Conservation (phyloP, 208 protist genomes). For the Porcisia deanei region DNA sequence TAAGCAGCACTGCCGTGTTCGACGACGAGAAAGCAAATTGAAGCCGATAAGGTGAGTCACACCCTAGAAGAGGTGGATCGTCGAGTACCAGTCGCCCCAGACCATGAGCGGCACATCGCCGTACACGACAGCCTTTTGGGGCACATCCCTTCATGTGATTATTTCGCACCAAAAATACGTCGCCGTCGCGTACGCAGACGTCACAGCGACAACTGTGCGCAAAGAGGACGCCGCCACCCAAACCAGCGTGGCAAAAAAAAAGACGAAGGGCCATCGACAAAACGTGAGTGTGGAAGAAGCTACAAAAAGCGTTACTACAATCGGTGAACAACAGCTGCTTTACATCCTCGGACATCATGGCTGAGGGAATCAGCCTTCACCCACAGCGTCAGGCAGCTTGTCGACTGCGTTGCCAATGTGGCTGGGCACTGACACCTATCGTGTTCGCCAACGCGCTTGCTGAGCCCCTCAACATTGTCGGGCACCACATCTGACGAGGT, state of each 20-base stretch:
- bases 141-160: conserved; percentile 48
- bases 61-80: conserved; percentile 58
- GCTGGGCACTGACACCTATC: conserved; percentile 25
- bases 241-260: conserved; percentile 48
- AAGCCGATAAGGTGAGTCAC: conserved; percentile 56
- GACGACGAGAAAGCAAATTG: conserved; percentile 45
- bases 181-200: conserved; percentile 61
- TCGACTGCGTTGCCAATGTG: conserved; percentile 38
- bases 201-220: conserved; percentile 38
- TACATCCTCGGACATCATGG: conserved; percentile 44
- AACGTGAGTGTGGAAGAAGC: conserved; percentile 62
- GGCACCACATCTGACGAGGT: conserved; percentile 17
- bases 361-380: conserved; percentile 37
- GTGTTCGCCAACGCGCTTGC: conserved; percentile 17
- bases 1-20: conserved; percentile 49
- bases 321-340: conserved; percentile 54
- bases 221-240: conserved; percentile 59
- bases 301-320: conserved; percentile 54
- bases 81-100: conserved; percentile 48
- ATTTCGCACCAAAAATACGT: conserved; percentile 58
- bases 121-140: conserved; percentile 47
- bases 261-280: conserved; percentile 56
- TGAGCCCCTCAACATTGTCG: conserved; percentile 25
- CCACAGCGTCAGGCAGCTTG: conserved; percentile 34
- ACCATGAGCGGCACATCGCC: conserved; percentile 47